Evolutionary conservation across 225 moss, liverwort and hornwort genomes (phyloP), one percentile per base, ranked within the genome.

Genomic region (Pleurozium schreberi): DNA sequence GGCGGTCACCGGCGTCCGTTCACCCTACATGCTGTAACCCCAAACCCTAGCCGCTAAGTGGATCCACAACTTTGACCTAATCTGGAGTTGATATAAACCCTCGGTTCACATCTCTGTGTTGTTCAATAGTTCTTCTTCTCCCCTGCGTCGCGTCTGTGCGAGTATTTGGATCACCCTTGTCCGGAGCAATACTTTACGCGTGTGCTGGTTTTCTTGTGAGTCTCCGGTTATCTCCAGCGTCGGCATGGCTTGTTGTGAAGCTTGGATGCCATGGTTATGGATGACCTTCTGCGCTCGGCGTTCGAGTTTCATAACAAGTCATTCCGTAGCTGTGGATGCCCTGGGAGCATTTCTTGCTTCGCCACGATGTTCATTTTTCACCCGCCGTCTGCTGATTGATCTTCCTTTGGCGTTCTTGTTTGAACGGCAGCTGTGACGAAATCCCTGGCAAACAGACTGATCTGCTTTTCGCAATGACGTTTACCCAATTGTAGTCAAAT

Each of bases 71-170:
- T 82, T 45, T 62, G 81, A 45, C 81, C 81, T 82, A 82, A 62
- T 47, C 23, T 45, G 15, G 22, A 10, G 1, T 10, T 34, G 1
- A 30, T 62, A 62, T 62, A 45, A 45, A 2, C 81, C 18, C 7
- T 28, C 12, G 8, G 12, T 30, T 38, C 26, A 1, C 2, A 0
- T 0, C 0, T 0, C 1, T 0, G 0, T 0, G 0, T 0, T 3
- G 1, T 2, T 0, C 6, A 1, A 0, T 38, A 4, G n/a, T 2
- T 3, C 4, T 26, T 2, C 10, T 57, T 57, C 30, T 52, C 1
- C 0, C 1, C 3, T 1, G 2, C 10, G 8, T 10, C 8, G 10
- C 5, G 18, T 6, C 13, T 5, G 6, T 23, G 5, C 1, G 1
- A 31, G 15, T 38, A 3, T 10, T 1, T 0, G 10, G 28, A 19